These are phyloP conservation scores for Paramecium biaurelia DNA, from an alignment of 73 alveolate species.

Conservation along the genomic window DNA sequence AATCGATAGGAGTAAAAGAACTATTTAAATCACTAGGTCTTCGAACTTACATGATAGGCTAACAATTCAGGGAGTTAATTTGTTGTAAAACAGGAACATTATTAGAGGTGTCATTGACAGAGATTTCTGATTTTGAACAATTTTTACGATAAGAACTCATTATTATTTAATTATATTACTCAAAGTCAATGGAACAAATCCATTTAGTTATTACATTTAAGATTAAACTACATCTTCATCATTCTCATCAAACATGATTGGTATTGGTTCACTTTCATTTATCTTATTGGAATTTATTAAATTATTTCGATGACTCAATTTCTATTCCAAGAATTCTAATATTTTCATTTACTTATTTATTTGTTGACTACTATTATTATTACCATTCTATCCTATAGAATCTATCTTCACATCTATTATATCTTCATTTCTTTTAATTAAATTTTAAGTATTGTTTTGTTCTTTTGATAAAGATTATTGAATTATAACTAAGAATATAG, in stretches of 20 bases:
- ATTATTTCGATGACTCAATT: background rate
- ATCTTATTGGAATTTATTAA: background rate
- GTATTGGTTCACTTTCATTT: background rate
- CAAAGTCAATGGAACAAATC: background rate
- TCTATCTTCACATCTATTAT: background rate
- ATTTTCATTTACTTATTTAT: background rate
- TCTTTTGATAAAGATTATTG: background rate
- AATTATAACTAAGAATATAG: background rate
- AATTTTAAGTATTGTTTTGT: background rate
- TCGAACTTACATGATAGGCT: background rate
- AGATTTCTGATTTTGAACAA: background rate
- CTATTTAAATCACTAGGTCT: constrained; percentile 1
- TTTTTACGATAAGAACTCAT: constrained; percentile 22
- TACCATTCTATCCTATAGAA: background rate
- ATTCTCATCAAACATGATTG: background rate
- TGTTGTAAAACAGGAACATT: background rate
- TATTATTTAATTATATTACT: background rate
- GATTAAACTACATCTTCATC: background rate
- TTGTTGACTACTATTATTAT: background rate
- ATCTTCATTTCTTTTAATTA: background rate
- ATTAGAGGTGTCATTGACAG: background rate
- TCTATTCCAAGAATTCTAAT: background rate
- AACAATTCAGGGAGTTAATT: background rate
- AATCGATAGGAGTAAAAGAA: background rate
- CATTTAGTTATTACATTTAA: background rate